A percentile compares a stretch with the other conserved stretches of the same genome.
phyloP scores from a whole-genome alignment of 495 filamentous ascomycete genomes.

The Cenococcum geophilum region DNA sequence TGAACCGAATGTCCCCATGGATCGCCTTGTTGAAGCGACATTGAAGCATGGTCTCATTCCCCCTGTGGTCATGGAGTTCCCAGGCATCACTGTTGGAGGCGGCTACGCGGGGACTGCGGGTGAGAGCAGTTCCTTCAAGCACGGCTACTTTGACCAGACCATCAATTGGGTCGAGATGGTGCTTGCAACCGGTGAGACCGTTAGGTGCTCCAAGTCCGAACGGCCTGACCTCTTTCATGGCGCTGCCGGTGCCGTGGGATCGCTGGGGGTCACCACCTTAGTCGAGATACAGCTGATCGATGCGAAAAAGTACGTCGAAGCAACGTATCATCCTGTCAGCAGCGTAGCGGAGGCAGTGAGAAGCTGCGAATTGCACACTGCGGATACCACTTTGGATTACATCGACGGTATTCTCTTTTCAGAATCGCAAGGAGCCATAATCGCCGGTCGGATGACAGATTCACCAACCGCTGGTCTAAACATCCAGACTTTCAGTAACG shows the following conservation, averaged over 20 bases:
- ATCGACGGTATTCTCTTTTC: conserved; percentile 47
- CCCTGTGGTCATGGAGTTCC: conserved; percentile 57
- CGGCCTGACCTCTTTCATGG: conserved; percentile 49
- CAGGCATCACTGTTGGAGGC: conserved; percentile 59
- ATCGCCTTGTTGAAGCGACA: conserved; percentile 50
- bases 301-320: conserved; percentile 50
- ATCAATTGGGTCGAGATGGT: conserved; percentile 56
- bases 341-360: conserved; percentile 31
- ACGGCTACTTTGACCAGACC: conserved; percentile 55
- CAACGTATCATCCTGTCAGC: conserved; percentile 47
- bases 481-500: conserved; percentile 42
- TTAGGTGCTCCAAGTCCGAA: conserved; percentile 38
- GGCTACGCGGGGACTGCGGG: conserved; percentile 57
- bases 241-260: conserved; percentile 52
- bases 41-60: conserved; percentile 50
- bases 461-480: conserved; percentile 32
- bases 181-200: conserved; percentile 49
- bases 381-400: conserved; percentile 34
- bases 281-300: conserved; percentile 50
- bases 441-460: conserved; percentile 47
- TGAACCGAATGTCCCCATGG: conserved; percentile 63
- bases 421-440: conserved; percentile 46
- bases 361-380: conserved; percentile 38
- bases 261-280: conserved; percentile 50
- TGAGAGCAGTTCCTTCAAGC: conserved; percentile 52